These are phyloP conservation scores for Colletotrichum lindemuthianum DNA, from an alignment of 2,329 filamentous ascomycete species.

Conservation along the genomic window DNA sequence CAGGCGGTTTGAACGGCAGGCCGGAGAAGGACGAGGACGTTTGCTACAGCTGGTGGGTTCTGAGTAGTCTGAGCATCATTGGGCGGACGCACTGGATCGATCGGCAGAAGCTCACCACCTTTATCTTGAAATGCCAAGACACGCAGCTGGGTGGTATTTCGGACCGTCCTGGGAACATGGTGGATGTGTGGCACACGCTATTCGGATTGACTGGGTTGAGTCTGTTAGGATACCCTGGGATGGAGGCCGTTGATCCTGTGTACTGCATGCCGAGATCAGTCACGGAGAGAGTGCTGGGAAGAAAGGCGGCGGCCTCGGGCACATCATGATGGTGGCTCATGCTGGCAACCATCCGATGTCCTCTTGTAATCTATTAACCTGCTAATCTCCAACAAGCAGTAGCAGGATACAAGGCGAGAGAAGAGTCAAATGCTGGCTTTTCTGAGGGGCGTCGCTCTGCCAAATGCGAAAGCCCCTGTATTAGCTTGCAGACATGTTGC, in stretches of 20 bases:
- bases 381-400: conserved; percentile 59
- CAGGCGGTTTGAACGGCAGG: conserved; percentile 90
- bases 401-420: conserved; percentile 77
- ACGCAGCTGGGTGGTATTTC: conserved; percentile 84
- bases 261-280: conserved; percentile 84
- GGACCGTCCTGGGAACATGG: conserved; percentile 91
- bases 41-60: conserved; percentile 99
- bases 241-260: conserved; percentile 85
- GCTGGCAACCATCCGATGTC: conserved; percentile 29
- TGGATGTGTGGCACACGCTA: conserved; percentile 95
- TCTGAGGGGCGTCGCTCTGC: conserved; percentile 41
- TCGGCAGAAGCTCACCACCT: conserved; percentile 77
- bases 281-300: conserved; percentile 65
- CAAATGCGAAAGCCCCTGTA: conserved; percentile 41
- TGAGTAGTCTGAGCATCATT: conserved; percentile 92
- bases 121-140: conserved; percentile 92
- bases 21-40: conserved; percentile 97
- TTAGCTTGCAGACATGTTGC: conserved; percentile 39
- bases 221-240: conserved; percentile 78
- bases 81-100: conserved; percentile 93
- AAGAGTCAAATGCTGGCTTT: conserved; percentile 54
- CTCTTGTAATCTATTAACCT: conserved; percentile 80
- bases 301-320: not conserved
- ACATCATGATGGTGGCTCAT: not conserved
- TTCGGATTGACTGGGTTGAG: conserved; percentile 92